Evolutionary conservation across 1,284 basidiomycete genomes (phyloP).

Genomic region (Rhodotorula sp.): DNA sequence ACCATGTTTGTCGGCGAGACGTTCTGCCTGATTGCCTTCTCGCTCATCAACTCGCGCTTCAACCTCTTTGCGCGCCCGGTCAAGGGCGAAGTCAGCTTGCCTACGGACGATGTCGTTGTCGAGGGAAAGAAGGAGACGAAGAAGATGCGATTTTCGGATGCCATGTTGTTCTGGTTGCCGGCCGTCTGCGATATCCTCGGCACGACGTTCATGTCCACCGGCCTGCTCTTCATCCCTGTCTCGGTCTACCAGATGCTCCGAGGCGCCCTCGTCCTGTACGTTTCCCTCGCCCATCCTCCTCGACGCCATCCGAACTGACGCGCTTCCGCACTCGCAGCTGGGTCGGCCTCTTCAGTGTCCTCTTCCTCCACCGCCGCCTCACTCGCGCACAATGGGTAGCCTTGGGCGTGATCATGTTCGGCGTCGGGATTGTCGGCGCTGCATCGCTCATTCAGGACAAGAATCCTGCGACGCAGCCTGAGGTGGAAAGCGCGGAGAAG

Average conservation of each 20-base stretch:
- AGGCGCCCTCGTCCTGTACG: conserved; percentile 93
- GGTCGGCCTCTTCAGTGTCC: conserved; percentile 86
- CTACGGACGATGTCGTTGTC: not conserved
- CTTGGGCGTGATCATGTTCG: conserved; percentile 82
- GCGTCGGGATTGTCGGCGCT: conserved; percentile 86
- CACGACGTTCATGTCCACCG: conserved; percentile 48
- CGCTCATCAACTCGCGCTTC: conserved; percentile 32
- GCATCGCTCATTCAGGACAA: conserved; percentile 82
- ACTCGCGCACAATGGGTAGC: conserved; percentile 68
- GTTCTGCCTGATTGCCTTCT: conserved; percentile 43
- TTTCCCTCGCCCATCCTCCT: conserved; percentile 78
- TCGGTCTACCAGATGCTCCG: conserved; percentile 98
- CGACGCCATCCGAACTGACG: no score
- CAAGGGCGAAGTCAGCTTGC: not conserved
- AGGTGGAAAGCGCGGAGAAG: conserved; percentile 53
- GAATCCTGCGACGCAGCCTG: conserved; percentile 52
- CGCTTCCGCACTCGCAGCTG: conserved; percentile 52
- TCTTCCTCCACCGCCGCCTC: conserved; percentile 80
- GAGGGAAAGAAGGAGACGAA: conserved; percentile 1
- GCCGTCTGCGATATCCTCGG: conserved; percentile 47
- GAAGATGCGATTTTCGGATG: conserved; percentile 20
- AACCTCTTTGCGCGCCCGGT: conserved; percentile 17
- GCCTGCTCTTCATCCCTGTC: conserved; percentile 58
- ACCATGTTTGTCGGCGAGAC: conserved; percentile 51
- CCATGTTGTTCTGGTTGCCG: conserved; percentile 34